Evolutionary conservation across 2,329 filamentous ascomycete species (phyloP).

Genomic region (Pseudogymnoascus sp.): DNA sequence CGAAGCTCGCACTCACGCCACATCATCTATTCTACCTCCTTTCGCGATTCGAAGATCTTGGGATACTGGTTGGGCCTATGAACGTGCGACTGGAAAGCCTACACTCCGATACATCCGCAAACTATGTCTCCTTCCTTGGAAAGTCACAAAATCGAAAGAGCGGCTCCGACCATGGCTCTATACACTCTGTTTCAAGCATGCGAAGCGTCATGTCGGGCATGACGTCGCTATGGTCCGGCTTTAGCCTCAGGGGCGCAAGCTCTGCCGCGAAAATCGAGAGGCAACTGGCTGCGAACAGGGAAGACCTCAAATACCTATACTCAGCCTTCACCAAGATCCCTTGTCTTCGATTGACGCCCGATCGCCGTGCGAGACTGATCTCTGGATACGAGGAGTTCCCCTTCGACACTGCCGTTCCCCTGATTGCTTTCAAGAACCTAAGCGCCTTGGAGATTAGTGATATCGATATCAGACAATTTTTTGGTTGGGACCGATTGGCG

Average conservation of each 20-base stretch:
- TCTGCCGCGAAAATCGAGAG: conserved; percentile 77
- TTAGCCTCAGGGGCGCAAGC: conserved; percentile 73
- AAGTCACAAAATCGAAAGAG: conserved; percentile 74
- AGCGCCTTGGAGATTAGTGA: conserved; percentile 90
- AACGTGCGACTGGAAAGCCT: conserved; percentile 92
- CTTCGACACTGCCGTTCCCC: conserved; percentile 90
- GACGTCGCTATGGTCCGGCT: conserved; percentile 83
- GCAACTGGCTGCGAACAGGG: conserved; percentile 75
- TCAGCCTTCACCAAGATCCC: conserved; percentile 98
- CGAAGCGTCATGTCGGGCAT: conserved; percentile 96
- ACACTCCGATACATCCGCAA: conserved; percentile 76
- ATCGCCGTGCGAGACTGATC: conserved; percentile 84
- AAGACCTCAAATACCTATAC: conserved; percentile 91
- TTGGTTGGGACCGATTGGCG: conserved; percentile 88
- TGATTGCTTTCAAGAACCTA: conserved; percentile 96
- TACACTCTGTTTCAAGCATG: conserved; percentile 93
- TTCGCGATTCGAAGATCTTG: conserved; percentile 87
- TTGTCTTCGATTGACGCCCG: conserved; percentile 79
- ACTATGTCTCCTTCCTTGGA: conserved; percentile 92
- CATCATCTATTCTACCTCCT: conserved; percentile 96
- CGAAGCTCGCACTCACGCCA: conserved; percentile 84
- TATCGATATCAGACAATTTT: conserved; percentile 94
- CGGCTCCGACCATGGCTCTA: conserved; percentile 76
- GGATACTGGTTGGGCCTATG: conserved; percentile 88
- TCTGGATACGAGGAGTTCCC: conserved; percentile 95